Evolutionary conservation across 106 monocot species (phyloP), one percentile per base, ranked within the genome.

Genomic region (Amphibolis antarctica): DNA sequence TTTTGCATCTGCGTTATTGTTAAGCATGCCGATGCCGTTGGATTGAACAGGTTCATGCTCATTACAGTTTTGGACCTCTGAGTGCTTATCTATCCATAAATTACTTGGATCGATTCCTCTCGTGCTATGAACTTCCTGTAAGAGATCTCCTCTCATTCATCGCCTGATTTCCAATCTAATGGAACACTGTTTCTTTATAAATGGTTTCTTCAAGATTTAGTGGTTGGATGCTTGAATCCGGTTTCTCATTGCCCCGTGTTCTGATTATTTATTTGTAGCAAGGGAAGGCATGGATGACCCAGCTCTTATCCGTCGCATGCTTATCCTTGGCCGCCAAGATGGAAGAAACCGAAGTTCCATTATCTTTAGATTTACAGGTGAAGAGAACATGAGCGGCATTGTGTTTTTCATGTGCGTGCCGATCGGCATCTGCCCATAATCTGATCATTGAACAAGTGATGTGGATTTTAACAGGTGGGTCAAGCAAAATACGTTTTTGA

Each of bases 91-190:
- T 88, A 46, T 73, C 88, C 53, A 72, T 77, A 56, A 88, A 88
- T 71, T 88, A 85, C 63, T 66, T 88, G 74, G 88, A 88, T 79
- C 53, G 88, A 52, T 88, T 88, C 46, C 79, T 85, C 65, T 85
- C 84, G 18, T 42, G 51, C 0, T 73, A 79, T 28, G 68, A 81
- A 30, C 63, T 88, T 30, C 79, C 81, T 25, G 88, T 88, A 74
- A 86, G 46, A 26, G 17, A 11, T 1, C 48, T 25, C 26, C 60
- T 61, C 15, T 42, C 4, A 30, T 22, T 20, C 42, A 53, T 12
- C 53, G 19, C 23, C 22, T 24, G 7, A 7, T 53, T 53, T 53
- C 53, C 12, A 22, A 53, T 11, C 53, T 24, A 53, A 53, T 20
- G 29, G 6, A 31, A 27, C 7, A 22, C 58, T 58, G 12, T 28